A percentile compares a stretch with the other conserved stretches of the same genome.
phyloP scores from a whole-genome alignment of 805 yeast species.

The Priceomyces fermenticarens region DNA sequence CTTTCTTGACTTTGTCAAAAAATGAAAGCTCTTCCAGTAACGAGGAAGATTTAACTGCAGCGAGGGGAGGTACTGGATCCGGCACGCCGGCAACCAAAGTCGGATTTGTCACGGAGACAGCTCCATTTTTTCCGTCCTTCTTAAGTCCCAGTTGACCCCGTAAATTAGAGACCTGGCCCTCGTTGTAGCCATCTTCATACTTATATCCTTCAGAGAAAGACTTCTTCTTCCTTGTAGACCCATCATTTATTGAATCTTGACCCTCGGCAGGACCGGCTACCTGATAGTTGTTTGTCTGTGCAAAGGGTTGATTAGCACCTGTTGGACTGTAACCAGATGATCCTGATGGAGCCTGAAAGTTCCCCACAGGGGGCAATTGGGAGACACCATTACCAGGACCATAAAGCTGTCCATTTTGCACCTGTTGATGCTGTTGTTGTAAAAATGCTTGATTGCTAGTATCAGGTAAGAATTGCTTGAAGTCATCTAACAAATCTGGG shows the following conservation, averaged over 20 bases:
- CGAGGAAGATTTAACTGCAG: slow-evolving; percentile 49
- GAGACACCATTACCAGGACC: slow-evolving; percentile 26
- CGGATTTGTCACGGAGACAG: slow-evolving; percentile 45
- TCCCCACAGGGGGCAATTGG: slow-evolving; percentile 86
- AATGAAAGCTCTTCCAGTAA: slow-evolving; percentile 83
- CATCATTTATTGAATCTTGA: slow-evolving; percentile 8
- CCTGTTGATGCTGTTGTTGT: slow-evolving; percentile 13
- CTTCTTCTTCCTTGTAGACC: slow-evolving; percentile 16
- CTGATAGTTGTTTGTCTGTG: slow-evolving; percentile 14
- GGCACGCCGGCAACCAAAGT: slow-evolving; percentile 82
- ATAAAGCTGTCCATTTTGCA: slow-evolving; percentile 20
- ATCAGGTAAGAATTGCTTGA: slow-evolving; percentile 93
- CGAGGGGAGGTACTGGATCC: slow-evolving; percentile 63
- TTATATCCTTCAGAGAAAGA: slow-evolving; percentile 25
- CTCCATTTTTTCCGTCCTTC: slow-evolving; percentile 24
- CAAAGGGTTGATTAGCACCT: slow-evolving; percentile 16
- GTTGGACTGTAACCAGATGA: slow-evolving; percentile 24
- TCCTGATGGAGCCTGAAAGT: slow-evolving; percentile 66
- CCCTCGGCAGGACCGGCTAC: slow-evolving; percentile 10
- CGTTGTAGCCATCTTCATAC: slow-evolving; percentile 35
- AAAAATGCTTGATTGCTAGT: slow-evolving; percentile 41
- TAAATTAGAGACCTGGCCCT: slow-evolving; percentile 48
- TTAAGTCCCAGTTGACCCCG: slow-evolving; percentile 30
- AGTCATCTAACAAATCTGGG: slow-evolving; percentile 92
- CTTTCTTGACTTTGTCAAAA: slow-evolving; percentile 88